Evolutionary conservation across 306 rosid species (phyloP), one percentile per base, ranked within the genome.

Genomic region (Inga oerstediana): DNA sequence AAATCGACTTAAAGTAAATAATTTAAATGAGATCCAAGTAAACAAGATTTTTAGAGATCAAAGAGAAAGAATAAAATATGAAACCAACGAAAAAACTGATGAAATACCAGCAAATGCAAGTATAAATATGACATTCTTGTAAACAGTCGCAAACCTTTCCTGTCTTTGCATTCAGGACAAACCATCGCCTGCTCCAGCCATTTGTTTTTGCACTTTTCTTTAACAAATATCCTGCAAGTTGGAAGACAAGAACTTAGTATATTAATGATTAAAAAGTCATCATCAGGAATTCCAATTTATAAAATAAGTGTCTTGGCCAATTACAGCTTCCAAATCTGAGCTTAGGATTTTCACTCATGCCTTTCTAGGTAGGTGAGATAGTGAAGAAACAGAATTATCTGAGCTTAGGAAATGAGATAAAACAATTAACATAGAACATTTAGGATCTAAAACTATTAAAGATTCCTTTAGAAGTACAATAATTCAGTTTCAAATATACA

Each of bases 161-260:
- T 2, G 97, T 91, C 89, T 96, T 96, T 87, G 88, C 97, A 83
- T 96, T 96, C 79, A 96, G 87, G 79, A 94, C 99, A 91, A 96
- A 96, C 99, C 99, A 96, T 77, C 98, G 91, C 85, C 91, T 88
- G 90, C 91, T 94, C 99, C 99, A 96, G 11, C 94, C 99, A 85
- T 87, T 92, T 77, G 93, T 92, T 90, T 96, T 96, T 73, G 89
- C 92, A 86, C 99, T 96, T 89, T 90, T 96, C 91, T 96, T 96
- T 72, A 88, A 85, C 73, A 96, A 71, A 88, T 88, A 96, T 45
- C 99, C 99, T 96, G 87, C 83, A 82, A 44, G 84, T 27, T 80
- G 74, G 72, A 83, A 80, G 74, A 72, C 49, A 27, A 71, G 43
- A 11, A 44, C 54, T 76, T 61, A 72, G 54, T 41, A 71, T 64